Base-by-base conservation (phyloP, 306 rosid species). In the Lablab purpureus region DNA sequence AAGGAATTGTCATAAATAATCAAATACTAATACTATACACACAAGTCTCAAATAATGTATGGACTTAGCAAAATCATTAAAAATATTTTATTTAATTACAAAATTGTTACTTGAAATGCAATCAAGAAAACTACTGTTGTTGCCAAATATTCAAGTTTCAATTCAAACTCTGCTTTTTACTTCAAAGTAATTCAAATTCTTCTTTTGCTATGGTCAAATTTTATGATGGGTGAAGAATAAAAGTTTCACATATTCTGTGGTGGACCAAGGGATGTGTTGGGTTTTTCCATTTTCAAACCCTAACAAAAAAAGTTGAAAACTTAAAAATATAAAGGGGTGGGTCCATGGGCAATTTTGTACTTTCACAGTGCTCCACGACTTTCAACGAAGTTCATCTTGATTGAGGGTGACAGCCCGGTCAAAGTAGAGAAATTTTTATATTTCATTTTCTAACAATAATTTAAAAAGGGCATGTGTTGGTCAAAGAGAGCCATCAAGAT, bases 361-460 rank as follows among this genome's bases (percentile, higher is more conserved):
- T 66, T 89, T 77, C 73, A 10, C 2, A 3, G 0, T 4, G 18
- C 19, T 21, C 79, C 85, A 19, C 83, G 66, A 70, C 40, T 82
- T 90, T 94, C 94, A 87, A 88, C 82, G 83, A 88, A 84, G 87
- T 71, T 86, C 86, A 86, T 85, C 97, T 91, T 87, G 91, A 86
- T 81, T 86, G 96, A 87, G 71, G 47, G 96, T 87, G 96, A 91
- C 91, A 85, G 51, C 67, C 85, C 81, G 58, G 96, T 91, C 98
- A 94, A 94, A 91, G 85, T 81, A 83, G 64, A 27, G 83, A 86
- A 81, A 81, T 72, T 62, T 62, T 71, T 73, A 62, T 51, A 43
- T 69, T 25, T 68, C 40, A 25, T 75, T 65, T 81, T 68, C 71
- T 46, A 67, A 75, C 51, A 56, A 67, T 74, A 64, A 67, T 67